A percentile compares a stretch with the other conserved stretches of the same genome.
These are phyloP conservation scores for Cordyceps javanica DNA, from an alignment of 2,329 filamentous ascomycete species.

Conservation along the genomic window DNA sequence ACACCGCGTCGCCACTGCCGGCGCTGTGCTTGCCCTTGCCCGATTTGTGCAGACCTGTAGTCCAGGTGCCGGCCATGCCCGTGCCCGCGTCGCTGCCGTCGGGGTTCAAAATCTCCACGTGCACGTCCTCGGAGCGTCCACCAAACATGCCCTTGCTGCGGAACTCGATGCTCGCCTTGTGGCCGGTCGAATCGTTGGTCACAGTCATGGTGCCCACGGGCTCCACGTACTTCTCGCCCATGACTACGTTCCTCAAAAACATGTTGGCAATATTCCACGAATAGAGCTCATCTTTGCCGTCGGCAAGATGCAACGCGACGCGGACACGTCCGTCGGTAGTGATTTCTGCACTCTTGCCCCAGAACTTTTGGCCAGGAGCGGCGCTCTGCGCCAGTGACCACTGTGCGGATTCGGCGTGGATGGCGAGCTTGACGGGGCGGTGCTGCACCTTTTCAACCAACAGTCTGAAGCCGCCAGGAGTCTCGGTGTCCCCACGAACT, in stretches of 20 bases:
- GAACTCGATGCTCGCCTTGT: constrained; percentile 83
- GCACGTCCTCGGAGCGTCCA: constrained; percentile 84
- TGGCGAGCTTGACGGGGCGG: constrained; percentile 84
- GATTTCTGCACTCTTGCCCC: constrained; percentile 94
- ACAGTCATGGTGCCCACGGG: constrained; percentile 87
- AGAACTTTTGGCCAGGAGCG: constrained; percentile 91
- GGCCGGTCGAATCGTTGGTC: constrained; percentile 74
- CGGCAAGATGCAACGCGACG: constrained; percentile 59
- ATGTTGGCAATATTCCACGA: constrained; percentile 84
- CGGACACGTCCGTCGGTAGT: constrained; percentile 85
- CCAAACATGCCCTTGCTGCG: constrained; percentile 97
- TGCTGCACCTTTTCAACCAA: constrained; percentile 95
- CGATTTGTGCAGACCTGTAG: constrained; percentile 60
- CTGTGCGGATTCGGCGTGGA: constrained; percentile 77
- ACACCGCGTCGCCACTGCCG: constrained; percentile 63
- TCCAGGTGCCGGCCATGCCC: constrained; percentile 80
- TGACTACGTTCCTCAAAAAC: constrained; percentile 92
- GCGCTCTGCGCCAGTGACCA: constrained; percentile 90
- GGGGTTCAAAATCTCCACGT: constrained; percentile 63
- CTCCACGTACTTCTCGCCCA: constrained; percentile 96
- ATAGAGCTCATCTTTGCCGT: constrained; percentile 73
- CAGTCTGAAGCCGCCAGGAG: constrained; percentile 71
- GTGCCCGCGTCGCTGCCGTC: constrained; percentile 60
- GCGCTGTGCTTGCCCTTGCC: constrained; percentile 48
- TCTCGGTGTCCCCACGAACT: constrained; percentile 71